phyloP scores from a whole-genome alignment of 129 eudicot genomes.

The Scalesia atractyloides region DNA sequence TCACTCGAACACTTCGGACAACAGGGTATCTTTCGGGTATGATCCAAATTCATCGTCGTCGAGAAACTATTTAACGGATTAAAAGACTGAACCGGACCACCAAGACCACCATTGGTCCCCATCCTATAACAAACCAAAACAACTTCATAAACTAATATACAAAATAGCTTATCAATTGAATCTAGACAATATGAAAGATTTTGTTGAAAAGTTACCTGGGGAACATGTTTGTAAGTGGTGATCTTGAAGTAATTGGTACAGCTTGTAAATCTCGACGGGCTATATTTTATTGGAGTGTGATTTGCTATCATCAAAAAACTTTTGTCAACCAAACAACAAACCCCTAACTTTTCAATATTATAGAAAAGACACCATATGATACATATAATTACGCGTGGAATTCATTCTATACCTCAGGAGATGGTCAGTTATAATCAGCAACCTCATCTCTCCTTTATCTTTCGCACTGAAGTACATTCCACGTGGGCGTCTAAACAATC shows the following conservation, averaged over 20 bases:
- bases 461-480: conserved; percentile 20
- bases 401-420: no score
- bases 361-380: no score
- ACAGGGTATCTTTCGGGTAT: conserved; percentile 37
- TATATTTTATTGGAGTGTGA: conserved; percentile 81
- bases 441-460: conserved; percentile 19
- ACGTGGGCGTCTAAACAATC: conserved; percentile 14
- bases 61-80: conserved; percentile 50
- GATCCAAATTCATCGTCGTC: conserved; percentile 41
- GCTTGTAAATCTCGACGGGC: conserved; percentile 93
- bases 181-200: not conserved
- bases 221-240: conserved; percentile 60
- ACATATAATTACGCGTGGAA: no score
- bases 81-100: conserved; percentile 55
- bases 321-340: no score
- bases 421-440: no score
- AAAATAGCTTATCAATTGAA: not conserved
- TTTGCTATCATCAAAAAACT: no score
- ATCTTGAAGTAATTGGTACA: conserved; percentile 82
- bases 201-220: conserved; percentile 53
- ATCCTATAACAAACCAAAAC: conserved; percentile 41
- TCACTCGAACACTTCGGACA: conserved; percentile 75
- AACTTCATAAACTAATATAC: conserved; percentile 14
- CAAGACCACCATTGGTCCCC: conserved; percentile 58
- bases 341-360: no score